Evolutionary conservation across 1,284 basidiomycete genomes (phyloP), one percentile per base, ranked within the genome.

Genomic region (Leccinum proximum): DNA sequence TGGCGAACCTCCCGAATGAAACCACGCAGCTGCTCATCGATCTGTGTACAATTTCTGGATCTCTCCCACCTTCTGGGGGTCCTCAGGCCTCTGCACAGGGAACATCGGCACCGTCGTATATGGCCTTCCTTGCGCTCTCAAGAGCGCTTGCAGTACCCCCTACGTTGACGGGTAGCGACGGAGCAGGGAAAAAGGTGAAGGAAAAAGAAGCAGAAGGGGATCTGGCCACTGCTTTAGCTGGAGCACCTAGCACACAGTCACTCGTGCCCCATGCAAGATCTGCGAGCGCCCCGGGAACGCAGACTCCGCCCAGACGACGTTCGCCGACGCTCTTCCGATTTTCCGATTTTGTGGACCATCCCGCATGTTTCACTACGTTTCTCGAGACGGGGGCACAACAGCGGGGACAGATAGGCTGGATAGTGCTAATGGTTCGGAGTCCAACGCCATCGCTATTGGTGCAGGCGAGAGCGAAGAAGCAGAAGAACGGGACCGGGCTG

Each of bases 21-120:
- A 97, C 96, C 1, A 98, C 96, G 0, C 87, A 93, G 62, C 81
- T 98, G 0, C 84, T 99, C 10, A 93, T 98, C 65, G 96, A 98
- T 72, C 82, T 98, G 0, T 98, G 97, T 74, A 93, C 93, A 0
- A 90, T 89, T 7, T 82, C 87, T 2, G 82, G 81, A 5, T 77
- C 84, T n/a, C 75, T 84, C 7, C 75, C 77, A 14, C 66, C 76
- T 2, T 58, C 68, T 5, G 66, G 61, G 26, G 59, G 18, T 65
- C 58, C 59, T 70, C 73, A 57, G 22, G 67, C 67, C 67, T 72
- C 68, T 71, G 6, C 66, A 70, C 68, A 70, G 66, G 77, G 38
- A 71, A 73, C 35, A 63, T 70, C 65, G 18, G 83, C 81, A 0
- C 81, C 89, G 1, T 90, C 89, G 0, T 91, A 94, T 69, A 81